Evolutionary conservation across 2,329 filamentous ascomycete species (phyloP), one percentile per base, ranked within the genome.

Genomic region (Nemania abortiva): DNA sequence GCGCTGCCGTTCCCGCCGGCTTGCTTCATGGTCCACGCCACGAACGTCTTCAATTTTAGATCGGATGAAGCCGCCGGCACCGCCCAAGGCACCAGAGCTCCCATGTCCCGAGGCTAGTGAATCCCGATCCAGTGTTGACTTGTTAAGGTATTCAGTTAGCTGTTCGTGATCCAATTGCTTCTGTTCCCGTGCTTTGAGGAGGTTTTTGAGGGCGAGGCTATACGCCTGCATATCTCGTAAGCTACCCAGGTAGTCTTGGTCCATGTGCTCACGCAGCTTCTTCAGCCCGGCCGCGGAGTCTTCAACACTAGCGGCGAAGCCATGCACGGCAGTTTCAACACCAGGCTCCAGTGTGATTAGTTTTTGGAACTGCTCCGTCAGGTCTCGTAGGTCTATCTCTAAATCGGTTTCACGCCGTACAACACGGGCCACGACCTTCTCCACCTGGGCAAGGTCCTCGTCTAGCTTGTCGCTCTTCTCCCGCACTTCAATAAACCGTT

Each of bases 101-200:
- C 78, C 79, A 64, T 79, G 89, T 11, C 90, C 89, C 0, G 89
- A 89, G 9, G 86, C 85, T 2, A 97, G 89, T 18, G 88, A 85
- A 81, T 99, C 96, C 56, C 95, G 91, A 81, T 99, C 96, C 3
- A 90, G 84, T 2, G 93, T 94, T 0, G 93, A 94, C 80, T 97
- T 97, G 82, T 93, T 93, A 63, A 98, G 92, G 81, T 98, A 98
- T 79, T 98, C 95, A 31, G 94, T 97, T 39, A 99, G 87, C 73
- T 94, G 95, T 82, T 99, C 96, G 77, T 95, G 97, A 83, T 99
- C 96, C 66, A 99, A 91, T 80, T 99, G 96, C 80, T 99, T 99
- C 83, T 97, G 94, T 83, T 99, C 96, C 42, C 96, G 91, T 1
- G 93, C 93, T 80, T 97, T 97, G 72, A 99, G 89, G 5, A 99